Percentiles rank a stretch among this genome's conserved stretches.
Evolutionary conservation across 1,284 basidiomycete species (phyloP).

Genomic region (Ceraceosorus guamensis): DNA sequence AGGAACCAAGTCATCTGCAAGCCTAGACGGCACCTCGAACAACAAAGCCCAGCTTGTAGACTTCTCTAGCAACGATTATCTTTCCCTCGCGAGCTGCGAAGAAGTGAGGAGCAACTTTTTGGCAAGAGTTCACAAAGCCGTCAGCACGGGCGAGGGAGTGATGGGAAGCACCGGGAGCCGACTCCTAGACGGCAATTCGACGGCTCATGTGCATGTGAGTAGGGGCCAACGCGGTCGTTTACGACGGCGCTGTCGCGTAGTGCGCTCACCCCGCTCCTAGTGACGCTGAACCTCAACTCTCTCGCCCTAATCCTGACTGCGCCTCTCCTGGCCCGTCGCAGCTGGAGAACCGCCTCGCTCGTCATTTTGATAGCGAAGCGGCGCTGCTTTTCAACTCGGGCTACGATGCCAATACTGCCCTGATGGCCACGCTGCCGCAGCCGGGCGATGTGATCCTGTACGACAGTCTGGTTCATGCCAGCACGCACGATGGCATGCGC

Average conservation of each 20-base stretch:
- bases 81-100: constrained; percentile 66
- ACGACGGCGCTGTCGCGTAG: too few species aligned
- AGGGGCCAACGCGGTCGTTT: background rate
- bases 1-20: too few species aligned
- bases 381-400: constrained; percentile 83
- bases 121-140: background rate
- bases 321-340: background rate
- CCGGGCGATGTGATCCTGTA: constrained; percentile 69
- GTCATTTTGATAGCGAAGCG: constrained; percentile 42
- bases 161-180: constrained; percentile 78
- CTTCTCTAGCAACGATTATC: constrained; percentile 88
- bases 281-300: background rate
- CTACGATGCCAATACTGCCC: constrained; percentile 84
- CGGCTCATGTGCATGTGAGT: constrained; percentile 3
- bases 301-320: background rate
- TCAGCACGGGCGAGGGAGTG: constrained; percentile 41
- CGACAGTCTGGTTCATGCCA: constrained; percentile 86
- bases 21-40: too few species aligned
- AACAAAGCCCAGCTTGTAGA: constrained; percentile 52
- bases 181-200: constrained; percentile 66
- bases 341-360: constrained; percentile 29
- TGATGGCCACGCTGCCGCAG: constrained; percentile 78
- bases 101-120: constrained; percentile 49
- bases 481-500: constrained; percentile 80
- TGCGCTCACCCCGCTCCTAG: too few species aligned